A percentile compares a stretch with the other conserved stretches of the same genome.
Evolutionary conservation across 208 protist genomes (phyloP).

Genomic region (Endotrypanum monterogeii): DNA sequence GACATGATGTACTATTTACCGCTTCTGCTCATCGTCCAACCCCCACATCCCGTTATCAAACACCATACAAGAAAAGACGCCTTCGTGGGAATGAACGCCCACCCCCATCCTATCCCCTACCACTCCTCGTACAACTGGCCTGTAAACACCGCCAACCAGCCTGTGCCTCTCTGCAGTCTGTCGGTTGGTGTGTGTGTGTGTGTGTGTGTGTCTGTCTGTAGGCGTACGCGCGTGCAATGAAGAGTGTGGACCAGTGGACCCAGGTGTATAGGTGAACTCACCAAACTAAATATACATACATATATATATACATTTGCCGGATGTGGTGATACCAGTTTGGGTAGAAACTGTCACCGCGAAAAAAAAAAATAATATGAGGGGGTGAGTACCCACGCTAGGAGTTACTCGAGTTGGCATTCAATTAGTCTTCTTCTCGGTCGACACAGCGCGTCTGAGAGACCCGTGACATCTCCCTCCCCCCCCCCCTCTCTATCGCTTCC

Average conservation of each 20-base stretch:
- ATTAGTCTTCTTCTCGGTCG: not conserved
- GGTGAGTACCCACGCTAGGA: not conserved
- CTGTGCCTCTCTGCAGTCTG: not conserved
- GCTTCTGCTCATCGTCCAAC: too few species aligned
- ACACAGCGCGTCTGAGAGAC: not conserved
- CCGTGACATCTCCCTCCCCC: not conserved
- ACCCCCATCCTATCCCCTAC: too few species aligned
- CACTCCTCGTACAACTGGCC: not conserved
- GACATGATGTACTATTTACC: too few species aligned
- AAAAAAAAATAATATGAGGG: too few species aligned
- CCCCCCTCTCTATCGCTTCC: not conserved
- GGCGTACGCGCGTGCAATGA: not conserved
- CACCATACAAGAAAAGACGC: not conserved
- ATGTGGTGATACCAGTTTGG: too few species aligned
- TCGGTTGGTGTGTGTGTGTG: not conserved
- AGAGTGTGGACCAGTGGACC: not conserved
- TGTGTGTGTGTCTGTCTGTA: conserved; percentile 5
- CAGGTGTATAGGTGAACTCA: too few species aligned
- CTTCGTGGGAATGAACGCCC: too few species aligned
- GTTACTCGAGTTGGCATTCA: not conserved
- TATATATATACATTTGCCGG: too few species aligned
- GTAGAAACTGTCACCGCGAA: not conserved
- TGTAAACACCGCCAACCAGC: not conserved
- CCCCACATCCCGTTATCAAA: too few species aligned
- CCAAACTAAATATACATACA: too few species aligned